Base-by-base conservation (phyloP, 257 asterid species). In the Gardenia jasminoides region DNA sequence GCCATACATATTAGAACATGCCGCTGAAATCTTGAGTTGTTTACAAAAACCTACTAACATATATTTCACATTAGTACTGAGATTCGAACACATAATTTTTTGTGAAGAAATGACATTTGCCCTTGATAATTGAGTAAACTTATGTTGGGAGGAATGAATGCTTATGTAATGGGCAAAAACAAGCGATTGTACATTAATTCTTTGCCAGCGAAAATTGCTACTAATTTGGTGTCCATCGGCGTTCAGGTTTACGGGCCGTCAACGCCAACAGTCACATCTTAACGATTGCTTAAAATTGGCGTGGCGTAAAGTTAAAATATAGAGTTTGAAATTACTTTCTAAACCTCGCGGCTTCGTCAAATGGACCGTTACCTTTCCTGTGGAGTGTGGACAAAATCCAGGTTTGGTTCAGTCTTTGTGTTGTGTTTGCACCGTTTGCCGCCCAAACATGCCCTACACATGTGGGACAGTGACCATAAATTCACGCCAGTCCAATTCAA, bases 181-280 rank as follows among this genome's bases (percentile, higher is more conserved):
- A 26, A 16, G 62, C 70, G 80, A 67, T 54, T 58, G 22, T 22
- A 13, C 0, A 3, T 30, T 7, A 39, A 2, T 26, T 7, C 13
- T 26, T 0, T 30, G 30, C 48, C 52, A 66, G 17, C 20, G 77
- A 30, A 39, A 43, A 15, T 69, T 24, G 75, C 10, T 5, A 47
- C 10, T 5, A 47, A 4, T 73, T 58, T 76, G 41, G 26, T 17
- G 28, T 41, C 71, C 58, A 70, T 19, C 70, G 52, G 13, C 15
- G 50, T 30, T 36, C 80, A 1, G 47, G 56, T 16, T n/a, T n/a
- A n/a, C n/a, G 41, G 33, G 44, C 52, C 68, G 58, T 52, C 75
- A 16, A 11, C 24, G 30, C 22, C 7, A 72, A 64, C 62, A 61
- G 82, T 75, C 70, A 58, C 78, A 39, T 75, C 78, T 58, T 24